Conservation (phyloP, 106 monocot genomes). For the Amphibolis antarctica region DNA sequence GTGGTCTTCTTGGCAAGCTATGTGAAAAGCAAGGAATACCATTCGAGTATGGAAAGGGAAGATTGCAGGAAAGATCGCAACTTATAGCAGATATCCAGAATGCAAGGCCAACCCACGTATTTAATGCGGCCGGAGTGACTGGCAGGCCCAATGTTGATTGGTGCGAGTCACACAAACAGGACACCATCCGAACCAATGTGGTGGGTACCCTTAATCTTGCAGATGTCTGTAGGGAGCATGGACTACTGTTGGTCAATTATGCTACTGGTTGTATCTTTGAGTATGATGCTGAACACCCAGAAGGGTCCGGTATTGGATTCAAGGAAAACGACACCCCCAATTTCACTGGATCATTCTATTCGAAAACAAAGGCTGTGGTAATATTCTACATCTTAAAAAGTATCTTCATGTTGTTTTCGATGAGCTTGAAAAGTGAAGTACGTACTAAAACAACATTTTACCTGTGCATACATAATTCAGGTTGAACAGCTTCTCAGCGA, state of each 20-base stretch:
- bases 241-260: slow-evolving; percentile 12
- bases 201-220: slow-evolving; percentile 17
- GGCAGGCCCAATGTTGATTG: slow-evolving; percentile 22
- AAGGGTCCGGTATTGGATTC: slow-evolving; percentile 17
- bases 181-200: slow-evolving; percentile 16
- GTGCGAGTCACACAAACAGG: slow-evolving; percentile 20
- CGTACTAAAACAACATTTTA: background rate
- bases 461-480: background rate
- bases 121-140: slow-evolving; percentile 19
- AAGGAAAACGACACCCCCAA: slow-evolving; percentile 16
- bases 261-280: slow-evolving; percentile 26
- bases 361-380: slow-evolving; percentile 23
- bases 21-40: slow-evolving; percentile 21
- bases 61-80: slow-evolving; percentile 12
- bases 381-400: background rate
- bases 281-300: slow-evolving; percentile 14
- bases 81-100: slow-evolving; percentile 12
- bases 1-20: slow-evolving; percentile 16
- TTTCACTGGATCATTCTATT: slow-evolving; percentile 16
- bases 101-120: slow-evolving; percentile 22
- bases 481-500: slow-evolving; percentile 15
- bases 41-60: slow-evolving; percentile 18
- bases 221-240: slow-evolving; percentile 17
- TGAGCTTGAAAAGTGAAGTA: background rate
- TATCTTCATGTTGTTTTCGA: background rate